Evolutionary conservation across 768 basidiomycete genomes (phyloP).

Genomic region (Podaxis sp.): DNA sequence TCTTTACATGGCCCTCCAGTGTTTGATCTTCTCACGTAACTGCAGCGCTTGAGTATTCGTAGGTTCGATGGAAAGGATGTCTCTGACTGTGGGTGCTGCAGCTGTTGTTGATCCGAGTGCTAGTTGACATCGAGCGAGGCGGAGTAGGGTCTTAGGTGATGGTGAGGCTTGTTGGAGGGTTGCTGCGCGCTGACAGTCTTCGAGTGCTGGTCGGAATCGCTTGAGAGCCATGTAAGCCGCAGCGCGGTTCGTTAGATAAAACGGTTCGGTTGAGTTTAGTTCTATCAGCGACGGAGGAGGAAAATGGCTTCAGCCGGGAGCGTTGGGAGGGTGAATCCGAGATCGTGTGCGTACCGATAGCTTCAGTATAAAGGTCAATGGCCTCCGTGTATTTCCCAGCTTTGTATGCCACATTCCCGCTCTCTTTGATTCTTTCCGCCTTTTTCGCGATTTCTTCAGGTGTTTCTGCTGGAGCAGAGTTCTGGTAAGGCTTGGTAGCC

Average conservation of each 20-base stretch:
- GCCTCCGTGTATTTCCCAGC: constrained; percentile 63
- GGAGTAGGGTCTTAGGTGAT: constrained; percentile 75
- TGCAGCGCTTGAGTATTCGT: constrained; percentile 58
- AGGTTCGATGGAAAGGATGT: constrained; percentile 61
- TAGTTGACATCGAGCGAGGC: constrained; percentile 82
- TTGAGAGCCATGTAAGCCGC: constrained; percentile 84
- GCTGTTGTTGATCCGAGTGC: constrained; percentile 70
- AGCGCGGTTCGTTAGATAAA: constrained; percentile 83
- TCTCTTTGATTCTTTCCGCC: constrained; percentile 69
- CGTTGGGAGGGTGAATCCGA: too few relatives aligned
- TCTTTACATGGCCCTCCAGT: constrained; percentile 66
- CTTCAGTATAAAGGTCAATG: constrained; percentile 72
- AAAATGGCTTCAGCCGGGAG: too few relatives aligned
- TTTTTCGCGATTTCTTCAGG: constrained; percentile 40
- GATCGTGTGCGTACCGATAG: constrained; percentile 52
- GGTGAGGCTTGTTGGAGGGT: constrained; percentile 53
- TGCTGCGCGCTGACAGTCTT: constrained; percentile 77
- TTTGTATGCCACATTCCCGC: constrained; percentile 77
- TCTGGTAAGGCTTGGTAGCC: neutral
- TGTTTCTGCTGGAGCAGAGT: neutral
- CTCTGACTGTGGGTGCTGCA: constrained; percentile 64
- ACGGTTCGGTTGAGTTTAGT: constrained; percentile 63
- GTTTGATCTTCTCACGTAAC: constrained; percentile 59
- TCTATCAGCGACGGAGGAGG: constrained; percentile 32
- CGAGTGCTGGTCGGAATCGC: constrained; percentile 69